These are phyloP conservation scores for Corinectria fuckeliana DNA, from an alignment of 2,329 filamentous ascomycete species.

Conservation along the genomic window DNA sequence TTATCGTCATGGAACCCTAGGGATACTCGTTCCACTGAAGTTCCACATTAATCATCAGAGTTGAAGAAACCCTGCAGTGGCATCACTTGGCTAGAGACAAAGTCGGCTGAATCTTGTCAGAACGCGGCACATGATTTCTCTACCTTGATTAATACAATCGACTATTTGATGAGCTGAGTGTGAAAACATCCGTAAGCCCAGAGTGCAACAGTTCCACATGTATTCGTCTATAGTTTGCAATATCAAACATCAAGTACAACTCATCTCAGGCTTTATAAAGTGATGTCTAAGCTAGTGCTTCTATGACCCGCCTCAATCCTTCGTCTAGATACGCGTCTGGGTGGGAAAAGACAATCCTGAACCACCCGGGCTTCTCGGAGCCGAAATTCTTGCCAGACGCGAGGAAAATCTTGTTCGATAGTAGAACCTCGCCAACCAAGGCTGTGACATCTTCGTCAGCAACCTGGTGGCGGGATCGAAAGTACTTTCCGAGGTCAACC, in stretches of 20 bases:
- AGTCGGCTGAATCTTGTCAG: too few relatives aligned
- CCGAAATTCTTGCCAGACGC: constrained; percentile 47
- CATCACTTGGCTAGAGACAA: not conserved
- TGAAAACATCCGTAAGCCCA: too few relatives aligned
- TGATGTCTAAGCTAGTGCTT: constrained; percentile 20
- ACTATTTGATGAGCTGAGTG: too few relatives aligned
- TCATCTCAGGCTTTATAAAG: too few relatives aligned
- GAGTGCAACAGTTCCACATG: too few relatives aligned
- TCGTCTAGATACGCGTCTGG: constrained; percentile 39
- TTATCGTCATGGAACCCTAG: constrained; percentile 2
- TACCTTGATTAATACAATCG: too few relatives aligned
- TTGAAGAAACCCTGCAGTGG: constrained; percentile 4
- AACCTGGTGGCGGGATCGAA: constrained; percentile 23
- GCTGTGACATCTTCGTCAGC: constrained; percentile 31
- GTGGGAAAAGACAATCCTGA: constrained; percentile 49
- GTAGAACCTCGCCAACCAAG: constrained; percentile 37
- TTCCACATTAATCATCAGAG: constrained; percentile 6
- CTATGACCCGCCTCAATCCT: constrained; percentile 31
- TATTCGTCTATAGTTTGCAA: not conserved
- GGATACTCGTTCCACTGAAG: not conserved
- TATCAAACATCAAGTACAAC: not conserved
- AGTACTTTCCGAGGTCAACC: constrained; percentile 52
- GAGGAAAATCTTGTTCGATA: constrained; percentile 44
- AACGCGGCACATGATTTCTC: too few relatives aligned
- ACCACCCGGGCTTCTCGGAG: constrained; percentile 47